phyloP scores from a whole-genome alignment of 805 yeast genomes.

The Spathaspora sp. region DNA sequence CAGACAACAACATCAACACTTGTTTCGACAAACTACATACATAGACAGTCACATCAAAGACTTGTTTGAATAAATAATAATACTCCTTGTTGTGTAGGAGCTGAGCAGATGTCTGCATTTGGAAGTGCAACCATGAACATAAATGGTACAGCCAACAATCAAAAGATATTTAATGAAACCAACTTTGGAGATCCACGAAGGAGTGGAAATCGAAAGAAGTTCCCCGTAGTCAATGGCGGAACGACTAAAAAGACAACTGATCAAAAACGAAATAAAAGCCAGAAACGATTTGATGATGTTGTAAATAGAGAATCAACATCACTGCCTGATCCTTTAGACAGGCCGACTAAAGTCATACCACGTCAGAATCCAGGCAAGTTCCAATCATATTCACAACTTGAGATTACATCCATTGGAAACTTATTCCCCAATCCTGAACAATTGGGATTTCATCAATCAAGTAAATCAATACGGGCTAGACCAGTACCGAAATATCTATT shows the following conservation, averaged over 20 bases:
- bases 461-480: constrained; percentile 13
- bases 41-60: not conserved
- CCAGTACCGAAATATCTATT: constrained; percentile 34
- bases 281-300: not conserved
- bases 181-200: constrained; percentile 12
- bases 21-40: not conserved
- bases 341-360: constrained; percentile 17
- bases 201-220: constrained; percentile 6
- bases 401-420: constrained; percentile 24
- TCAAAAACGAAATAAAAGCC: not conserved
- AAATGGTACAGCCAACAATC: not conserved
- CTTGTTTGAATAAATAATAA: no score
- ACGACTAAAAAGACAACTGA: not conserved
- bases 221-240: not conserved
- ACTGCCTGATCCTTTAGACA: constrained; percentile 12
- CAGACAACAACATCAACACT: not conserved
- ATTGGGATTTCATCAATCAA: constrained; percentile 23
- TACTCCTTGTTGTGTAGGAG: no score
- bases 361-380: constrained; percentile 14
- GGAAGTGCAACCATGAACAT: constrained; percentile 8
- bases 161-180: constrained; percentile 3
- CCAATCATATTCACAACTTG: constrained; percentile 17
- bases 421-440: constrained; percentile 25
- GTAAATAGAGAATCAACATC: not conserved
- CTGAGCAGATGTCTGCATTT: constrained; percentile 14